Conservation (phyloP, 2,329 filamentous ascomycete genomes). For the Neofusicoccum laricinum region DNA sequence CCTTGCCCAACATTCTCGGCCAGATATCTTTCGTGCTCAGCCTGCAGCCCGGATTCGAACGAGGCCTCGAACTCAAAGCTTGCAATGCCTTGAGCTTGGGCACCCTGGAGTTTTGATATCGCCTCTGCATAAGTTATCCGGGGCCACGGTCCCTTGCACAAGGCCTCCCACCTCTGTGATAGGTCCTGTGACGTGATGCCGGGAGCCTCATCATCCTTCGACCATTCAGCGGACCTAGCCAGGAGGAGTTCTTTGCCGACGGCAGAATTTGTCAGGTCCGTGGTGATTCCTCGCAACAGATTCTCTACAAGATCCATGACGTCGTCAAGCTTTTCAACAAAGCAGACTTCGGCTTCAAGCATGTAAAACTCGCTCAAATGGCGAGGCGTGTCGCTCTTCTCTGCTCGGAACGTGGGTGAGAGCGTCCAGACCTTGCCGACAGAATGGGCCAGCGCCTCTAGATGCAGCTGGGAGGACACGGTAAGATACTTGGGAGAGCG, state of each 20-base stretch:
- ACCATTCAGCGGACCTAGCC: constrained; percentile 40
- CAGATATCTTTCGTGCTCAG: constrained; percentile 90
- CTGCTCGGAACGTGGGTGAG: constrained; percentile 89
- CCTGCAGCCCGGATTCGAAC: constrained; percentile 74
- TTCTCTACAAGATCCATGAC: constrained; percentile 80
- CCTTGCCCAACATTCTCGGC: constrained; percentile 64
- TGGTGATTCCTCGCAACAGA: constrained; percentile 63
- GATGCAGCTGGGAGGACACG: constrained; percentile 89
- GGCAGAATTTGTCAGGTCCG: constrained; percentile 47
- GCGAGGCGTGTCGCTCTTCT: constrained; percentile 86
- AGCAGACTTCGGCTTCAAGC: constrained; percentile 88
- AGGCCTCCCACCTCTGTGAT: constrained; percentile 67
- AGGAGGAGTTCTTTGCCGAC: constrained; percentile 56
- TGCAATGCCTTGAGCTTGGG: constrained; percentile 47
- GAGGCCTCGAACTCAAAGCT: constrained; percentile 66
- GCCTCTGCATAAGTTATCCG: constrained; percentile 81
- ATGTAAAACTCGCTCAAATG: constrained; percentile 99
- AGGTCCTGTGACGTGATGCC: constrained; percentile 52
- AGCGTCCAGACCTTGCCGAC: constrained; percentile 91
- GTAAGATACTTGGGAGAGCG: constrained; percentile 87
- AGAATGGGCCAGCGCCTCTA: constrained; percentile 86
- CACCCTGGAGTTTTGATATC: constrained; percentile 63
- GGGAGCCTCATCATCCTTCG: constrained; percentile 27
- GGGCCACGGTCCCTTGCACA: constrained; percentile 73
- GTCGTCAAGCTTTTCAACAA: constrained; percentile 64